A percentile compares a stretch with the other conserved stretches of the same genome.
phyloP scores from a whole-genome alignment of 2,329 filamentous ascomycete genomes.

The Paraphaeosphaeria sporulosa region DNA sequence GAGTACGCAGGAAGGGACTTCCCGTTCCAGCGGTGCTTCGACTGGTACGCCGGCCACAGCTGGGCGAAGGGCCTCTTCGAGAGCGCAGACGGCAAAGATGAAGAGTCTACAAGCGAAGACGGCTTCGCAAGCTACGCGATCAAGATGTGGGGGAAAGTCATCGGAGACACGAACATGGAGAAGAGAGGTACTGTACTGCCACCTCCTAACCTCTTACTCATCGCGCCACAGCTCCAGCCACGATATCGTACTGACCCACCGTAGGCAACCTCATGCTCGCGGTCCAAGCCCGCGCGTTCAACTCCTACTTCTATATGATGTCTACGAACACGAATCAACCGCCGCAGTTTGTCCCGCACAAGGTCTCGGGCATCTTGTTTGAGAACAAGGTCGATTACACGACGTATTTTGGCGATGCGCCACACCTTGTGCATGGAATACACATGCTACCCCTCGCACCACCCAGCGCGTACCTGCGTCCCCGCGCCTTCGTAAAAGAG shows the following conservation, averaged over 20 bases:
- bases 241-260: background rate
- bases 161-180: conserved; percentile 80
- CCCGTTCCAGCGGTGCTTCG: conserved; percentile 83
- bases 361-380: conserved; percentile 74
- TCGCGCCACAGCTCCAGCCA: background rate
- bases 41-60: conserved; percentile 94
- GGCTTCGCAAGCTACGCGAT: conserved; percentile 85
- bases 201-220: background rate
- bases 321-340: conserved; percentile 76
- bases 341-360: conserved; percentile 79
- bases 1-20: conserved; percentile 70
- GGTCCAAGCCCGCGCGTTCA: conserved; percentile 75
- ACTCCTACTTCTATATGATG: conserved; percentile 83
- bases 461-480: conserved; percentile 71
- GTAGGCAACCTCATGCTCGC: conserved; percentile 82
- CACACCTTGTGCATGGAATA: conserved; percentile 77
- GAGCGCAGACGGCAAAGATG: conserved; percentile 76
- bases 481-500: conserved; percentile 73
- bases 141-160: conserved; percentile 91
- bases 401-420: conserved; percentile 73
- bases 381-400: conserved; percentile 94
- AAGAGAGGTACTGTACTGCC: conserved; percentile 59
- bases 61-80: conserved; percentile 86
- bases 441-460: conserved; percentile 84
- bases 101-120: conserved; percentile 92